Evolutionary conservation across 1,284 basidiomycete species (phyloP).

Genomic region (Irpex rosettiformis): DNA sequence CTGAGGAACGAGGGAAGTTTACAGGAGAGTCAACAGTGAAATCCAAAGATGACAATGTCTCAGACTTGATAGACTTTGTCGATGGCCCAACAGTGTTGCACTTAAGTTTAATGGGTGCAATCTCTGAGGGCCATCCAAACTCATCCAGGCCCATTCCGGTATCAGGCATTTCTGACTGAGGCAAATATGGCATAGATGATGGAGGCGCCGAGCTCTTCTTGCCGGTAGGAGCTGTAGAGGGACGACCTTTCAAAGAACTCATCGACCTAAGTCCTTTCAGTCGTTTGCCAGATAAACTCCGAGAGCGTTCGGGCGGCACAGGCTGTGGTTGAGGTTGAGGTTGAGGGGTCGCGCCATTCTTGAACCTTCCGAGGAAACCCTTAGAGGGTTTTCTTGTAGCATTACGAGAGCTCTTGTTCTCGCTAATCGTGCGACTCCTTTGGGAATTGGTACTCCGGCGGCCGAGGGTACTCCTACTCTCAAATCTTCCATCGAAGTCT

Average conservation of each 20-base stretch:
- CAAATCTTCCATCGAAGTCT: conserved; percentile 81
- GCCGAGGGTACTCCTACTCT: conserved; percentile 70
- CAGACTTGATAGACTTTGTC: conserved; percentile 3
- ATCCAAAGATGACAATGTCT: conserved; percentile 1
- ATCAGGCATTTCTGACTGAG: conserved; percentile 48
- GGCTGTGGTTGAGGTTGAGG: conserved; percentile 40
- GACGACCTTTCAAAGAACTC: conserved; percentile 66
- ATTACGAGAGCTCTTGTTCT: conserved; percentile 27
- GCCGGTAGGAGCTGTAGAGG: conserved; percentile 21
- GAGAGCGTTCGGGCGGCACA: conserved; percentile 29
- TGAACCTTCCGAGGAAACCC: conserved; percentile 62
- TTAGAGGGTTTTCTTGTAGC: conserved; percentile 57
- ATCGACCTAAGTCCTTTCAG: conserved; percentile 75
- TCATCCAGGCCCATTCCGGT: conserved; percentile 58
- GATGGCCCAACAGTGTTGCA: conserved; percentile 12
- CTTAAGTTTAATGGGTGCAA: conserved; percentile 20
- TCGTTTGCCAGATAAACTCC: conserved; percentile 41
- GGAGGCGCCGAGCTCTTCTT: conserved; percentile 20
- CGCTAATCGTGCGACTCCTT: conserved; percentile 31
- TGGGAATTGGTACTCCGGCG: conserved; percentile 32
- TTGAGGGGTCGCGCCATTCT: conserved; percentile 32
- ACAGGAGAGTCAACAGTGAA: conserved; percentile 3
- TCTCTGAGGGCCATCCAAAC: conserved; percentile 49
- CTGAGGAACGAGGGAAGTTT: conserved; percentile 34
- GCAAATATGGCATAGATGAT: conserved; percentile 39